A percentile compares a stretch with the other conserved stretches of the same genome.
phyloP scores from a whole-genome alignment of 2,329 filamentous ascomycete species.

The Neophaeococcomyces aloes region DNA sequence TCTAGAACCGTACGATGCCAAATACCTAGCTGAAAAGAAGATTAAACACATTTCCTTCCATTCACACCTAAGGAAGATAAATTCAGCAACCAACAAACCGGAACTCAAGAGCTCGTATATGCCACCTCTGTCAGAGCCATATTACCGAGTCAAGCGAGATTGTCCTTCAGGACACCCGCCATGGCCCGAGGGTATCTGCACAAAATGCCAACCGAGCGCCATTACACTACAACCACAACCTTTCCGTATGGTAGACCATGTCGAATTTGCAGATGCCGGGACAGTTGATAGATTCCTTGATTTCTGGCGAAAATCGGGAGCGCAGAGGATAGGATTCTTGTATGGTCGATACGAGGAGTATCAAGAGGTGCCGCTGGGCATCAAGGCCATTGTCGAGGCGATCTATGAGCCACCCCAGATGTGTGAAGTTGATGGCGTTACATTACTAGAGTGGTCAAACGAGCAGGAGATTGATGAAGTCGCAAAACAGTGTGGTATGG shows the following conservation, averaged over 20 bases:
- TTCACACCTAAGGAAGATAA: conserved; percentile 85
- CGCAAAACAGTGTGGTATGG: conserved; percentile 70
- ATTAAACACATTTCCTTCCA: conserved; percentile 99
- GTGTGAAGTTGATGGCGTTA: conserved; percentile 79
- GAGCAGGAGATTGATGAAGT: conserved; percentile 72
- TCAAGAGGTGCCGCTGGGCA: conserved; percentile 78
- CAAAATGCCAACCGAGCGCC: conserved; percentile 93
- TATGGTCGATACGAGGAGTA: conserved; percentile 91
- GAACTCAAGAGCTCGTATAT: conserved; percentile 92
- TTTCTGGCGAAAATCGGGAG: conserved; percentile 77
- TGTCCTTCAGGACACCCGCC: conserved; percentile 87
- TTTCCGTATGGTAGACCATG: conserved; percentile 96
- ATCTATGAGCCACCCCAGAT: conserved; percentile 94
- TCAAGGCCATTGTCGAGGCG: conserved; percentile 91
- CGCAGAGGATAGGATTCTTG: conserved; percentile 76
- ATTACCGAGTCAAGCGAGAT: conserved; percentile 75
- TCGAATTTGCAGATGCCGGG: conserved; percentile 79
- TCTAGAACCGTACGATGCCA: conserved; percentile 81
- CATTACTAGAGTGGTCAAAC: conserved; percentile 72
- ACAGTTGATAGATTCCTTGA: conserved; percentile 85
- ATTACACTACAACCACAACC: conserved; percentile 89
- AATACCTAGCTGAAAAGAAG: conserved; percentile 86
- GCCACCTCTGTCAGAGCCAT: conserved; percentile 85
- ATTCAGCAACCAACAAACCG: conserved; percentile 90
- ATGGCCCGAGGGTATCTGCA: conserved; percentile 95